Percentiles rank a stretch among this genome's conserved stretches.
Evolutionary conservation across 225 moss, liverwort and hornwort genomes (phyloP).

Genomic region (Straminergon stramineum): DNA sequence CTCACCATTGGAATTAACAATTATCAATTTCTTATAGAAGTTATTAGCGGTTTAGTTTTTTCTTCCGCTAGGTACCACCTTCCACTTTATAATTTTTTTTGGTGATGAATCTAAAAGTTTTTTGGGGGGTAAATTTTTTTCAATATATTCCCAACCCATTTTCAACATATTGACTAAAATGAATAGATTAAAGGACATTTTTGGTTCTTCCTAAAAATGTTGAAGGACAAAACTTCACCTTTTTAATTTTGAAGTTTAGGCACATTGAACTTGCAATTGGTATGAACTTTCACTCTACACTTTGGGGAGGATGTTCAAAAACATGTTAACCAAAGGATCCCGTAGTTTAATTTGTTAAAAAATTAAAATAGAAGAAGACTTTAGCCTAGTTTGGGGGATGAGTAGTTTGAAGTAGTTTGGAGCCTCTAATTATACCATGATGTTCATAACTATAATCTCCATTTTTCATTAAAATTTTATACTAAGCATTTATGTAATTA

Average conservation of each 20-base stretch:
- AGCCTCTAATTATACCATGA: not conserved
- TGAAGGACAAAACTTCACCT: too few species aligned
- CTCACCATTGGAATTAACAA: not conserved
- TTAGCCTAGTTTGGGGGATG: rapidly evolving
- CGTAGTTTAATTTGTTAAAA: not conserved
- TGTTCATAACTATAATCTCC: not conserved
- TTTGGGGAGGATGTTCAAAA: not conserved
- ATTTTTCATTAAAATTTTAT: not conserved
- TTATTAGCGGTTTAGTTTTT: not conserved
- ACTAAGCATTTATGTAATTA: not conserved
- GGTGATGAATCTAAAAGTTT: not conserved
- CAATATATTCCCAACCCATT: not conserved
- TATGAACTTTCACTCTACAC: not conserved
- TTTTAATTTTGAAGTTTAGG: not conserved
- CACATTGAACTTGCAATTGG: not conserved
- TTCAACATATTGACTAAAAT: not conserved
- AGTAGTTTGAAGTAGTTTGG: not conserved
- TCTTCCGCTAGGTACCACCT: not conserved
- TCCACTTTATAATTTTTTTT: not conserved
- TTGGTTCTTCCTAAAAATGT: not conserved
- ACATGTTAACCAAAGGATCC: too few species aligned
- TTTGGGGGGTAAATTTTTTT: not conserved
- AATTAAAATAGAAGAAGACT: not conserved
- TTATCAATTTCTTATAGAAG: not conserved
- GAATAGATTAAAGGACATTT: not conserved